Base-by-base conservation (phyloP, 129 eudicot genomes). In the Escallonia herrerae region DNA sequence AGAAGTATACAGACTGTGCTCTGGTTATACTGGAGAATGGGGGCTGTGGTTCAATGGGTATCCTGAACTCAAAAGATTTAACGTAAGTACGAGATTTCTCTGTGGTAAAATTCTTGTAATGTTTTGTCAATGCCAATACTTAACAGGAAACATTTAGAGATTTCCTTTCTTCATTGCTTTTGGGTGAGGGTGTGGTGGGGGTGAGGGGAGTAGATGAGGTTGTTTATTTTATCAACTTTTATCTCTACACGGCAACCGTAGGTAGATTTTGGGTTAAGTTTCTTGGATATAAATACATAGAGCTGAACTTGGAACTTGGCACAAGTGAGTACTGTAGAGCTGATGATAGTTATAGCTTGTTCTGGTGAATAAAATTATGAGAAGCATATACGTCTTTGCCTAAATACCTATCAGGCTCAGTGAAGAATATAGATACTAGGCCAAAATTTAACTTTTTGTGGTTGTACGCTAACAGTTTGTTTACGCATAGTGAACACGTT, bases 1-100 rank as follows among this genome's bases (percentile, higher is more conserved):
- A 93, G 81, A 93, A 89, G 77, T 93, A 81, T 77, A 89, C 99
- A 43, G 99, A 86, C 60, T 93, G 99, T 78, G 96, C 99, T 69
- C 66, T 88, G 71, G 87, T 93, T 63, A 75, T 93, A 77, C 64
- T 93, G 81, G 99, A 89, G 80, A 80, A 86, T 64, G 95, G 99
- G 38, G 99, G 99, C 46, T 86, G 96, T 64, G 84, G 70, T 78
- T 93, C 99, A 67, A 93, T 93, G 99, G 80, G 93, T 37, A 78
- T 93, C 51, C 65, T 73, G 66, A 93, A 93, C 79, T 78, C 95
- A 4, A 89, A 89, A 61, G 85, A 76, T 58, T 74, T 89, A 79
- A 93, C 99, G 99, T 93, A 74, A 73, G 99, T 78, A 54, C 15
- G 63, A 63, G 52, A 1, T 52, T 50, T 50, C n/a, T n/a, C 62